Evolutionary conservation across 768 basidiomycete genomes (phyloP), one percentile per base, ranked within the genome.

Genomic region (Gloeopeniophorella convolvens): DNA sequence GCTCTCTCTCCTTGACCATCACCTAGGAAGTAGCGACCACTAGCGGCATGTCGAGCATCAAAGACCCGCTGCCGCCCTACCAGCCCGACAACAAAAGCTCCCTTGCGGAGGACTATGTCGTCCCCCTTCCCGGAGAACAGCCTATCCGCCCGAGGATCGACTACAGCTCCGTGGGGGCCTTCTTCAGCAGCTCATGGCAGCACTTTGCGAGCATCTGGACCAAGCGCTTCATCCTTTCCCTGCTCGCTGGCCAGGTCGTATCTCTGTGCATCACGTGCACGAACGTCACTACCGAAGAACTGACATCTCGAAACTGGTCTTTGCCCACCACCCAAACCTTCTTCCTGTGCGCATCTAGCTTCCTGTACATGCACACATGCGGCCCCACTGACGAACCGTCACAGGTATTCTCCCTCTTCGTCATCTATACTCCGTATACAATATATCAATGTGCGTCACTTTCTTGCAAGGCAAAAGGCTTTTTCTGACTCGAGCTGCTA

Each of bases 231-330:
- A 63, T 78, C 8, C 70, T 86, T 26, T 78, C 83, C 18, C 64
- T 92, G 30, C 45, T 90, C 23, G 81, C 85, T 3, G 90, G 90
- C 11, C 90, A 93, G 65, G 64, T 91, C 26, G 82, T 91, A 28
- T 90, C 89, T 43, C 63, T 92, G 44, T 92, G 90, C 64, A 92
- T 93, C 49, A 91, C 89, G 12, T 88, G 85, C 65, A 93, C 89
- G 45, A 92, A 84, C 61, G 83, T 91, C 23, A 85, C 86, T 31
- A 92, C 90, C 4, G 85, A 86, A 16, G 87, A 90, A 63, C 72
- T 92, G 30, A 76, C 81, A 9, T 67, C 47, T 30, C 69, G 86
- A 45, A 79, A 80, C 60, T 90, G 88, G 83, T 68, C 74, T 11
- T 63, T 89, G 41, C 80, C 89, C 5, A 86, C 87, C 4, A 90